phyloP scores from a whole-genome alignment of 805 yeast species.

The Candida nonsorbophila region DNA sequence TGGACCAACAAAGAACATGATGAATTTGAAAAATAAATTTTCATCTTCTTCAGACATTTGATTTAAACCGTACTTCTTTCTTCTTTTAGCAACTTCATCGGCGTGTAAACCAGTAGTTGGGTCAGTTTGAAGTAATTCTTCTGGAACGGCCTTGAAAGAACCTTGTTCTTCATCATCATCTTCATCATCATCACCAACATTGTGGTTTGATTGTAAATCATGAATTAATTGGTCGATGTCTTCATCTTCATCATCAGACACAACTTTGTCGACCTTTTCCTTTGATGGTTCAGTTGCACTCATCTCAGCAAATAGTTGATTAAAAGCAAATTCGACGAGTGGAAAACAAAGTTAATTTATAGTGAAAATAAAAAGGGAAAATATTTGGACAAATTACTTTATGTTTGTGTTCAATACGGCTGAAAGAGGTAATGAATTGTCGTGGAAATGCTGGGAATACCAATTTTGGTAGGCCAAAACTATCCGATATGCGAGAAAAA shows the following conservation, averaged over 20 bases:
- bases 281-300: slow-evolving; percentile 49
- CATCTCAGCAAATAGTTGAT: too few species aligned
- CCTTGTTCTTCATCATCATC: slow-evolving; percentile 37
- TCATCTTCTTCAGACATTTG: slow-evolving; percentile 89
- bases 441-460: too few species aligned
- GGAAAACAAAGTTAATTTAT: too few species aligned
- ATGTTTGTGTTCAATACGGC: too few species aligned
- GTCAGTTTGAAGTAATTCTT: slow-evolving; percentile 78
- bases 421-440: too few species aligned
- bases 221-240: slow-evolving; percentile 61
- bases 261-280: slow-evolving; percentile 49
- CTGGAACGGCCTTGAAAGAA: slow-evolving; percentile 70
- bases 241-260: slow-evolving; percentile 49
- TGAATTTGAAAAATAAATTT: slow-evolving; percentile 71
- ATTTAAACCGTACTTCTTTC: slow-evolving; percentile 87
- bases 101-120: slow-evolving; percentile 69
- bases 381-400: too few species aligned
- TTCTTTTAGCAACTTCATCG: slow-evolving; percentile 75
- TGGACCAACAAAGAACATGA: slow-evolving; percentile 89
- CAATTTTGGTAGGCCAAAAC: too few species aligned
- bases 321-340: too few species aligned
- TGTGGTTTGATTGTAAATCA: slow-evolving; percentile 71
- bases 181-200: slow-evolving; percentile 50
- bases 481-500: too few species aligned
- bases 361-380: too few species aligned